Percentiles rank a stretch among this genome's conserved stretches.
These are phyloP conservation scores for Ceratocystis colombiana DNA, from an alignment of 2,329 filamentous ascomycete genomes.

Conservation along the genomic window DNA sequence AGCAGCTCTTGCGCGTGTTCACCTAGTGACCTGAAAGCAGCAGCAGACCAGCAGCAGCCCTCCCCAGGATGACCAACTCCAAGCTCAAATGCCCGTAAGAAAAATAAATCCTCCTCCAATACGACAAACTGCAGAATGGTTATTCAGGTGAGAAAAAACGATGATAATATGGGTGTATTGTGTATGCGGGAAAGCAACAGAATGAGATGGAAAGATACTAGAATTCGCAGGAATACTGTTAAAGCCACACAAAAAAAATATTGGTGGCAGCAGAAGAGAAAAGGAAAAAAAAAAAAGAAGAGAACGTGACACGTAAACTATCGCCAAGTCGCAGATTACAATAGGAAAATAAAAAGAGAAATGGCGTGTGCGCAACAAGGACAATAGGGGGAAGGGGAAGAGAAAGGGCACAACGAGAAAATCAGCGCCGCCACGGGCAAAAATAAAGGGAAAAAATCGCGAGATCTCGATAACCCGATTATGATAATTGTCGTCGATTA, in stretches of 20 bases:
- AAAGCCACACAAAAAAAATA: background rate
- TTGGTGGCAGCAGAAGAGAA: background rate
- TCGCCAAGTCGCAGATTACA: constrained; percentile 34
- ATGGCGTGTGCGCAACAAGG: constrained; percentile 25
- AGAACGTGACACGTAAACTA: constrained; percentile 14
- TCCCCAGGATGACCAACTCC: constrained; percentile 18
- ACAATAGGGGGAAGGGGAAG: background rate
- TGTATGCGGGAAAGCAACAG: constrained; percentile 13
- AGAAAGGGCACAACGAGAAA: too few relatives aligned
- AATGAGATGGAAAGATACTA: constrained; percentile 1
- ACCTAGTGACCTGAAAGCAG: constrained; percentile 17
- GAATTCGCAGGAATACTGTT: background rate
- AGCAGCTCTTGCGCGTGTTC: constrained; percentile 17
- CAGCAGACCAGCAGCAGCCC: background rate
- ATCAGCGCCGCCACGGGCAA: background rate
- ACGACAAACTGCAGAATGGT: constrained; percentile 20
- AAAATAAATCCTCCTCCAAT: constrained; percentile 22
- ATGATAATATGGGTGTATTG: constrained; percentile 24
- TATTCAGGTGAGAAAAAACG: constrained; percentile 18
- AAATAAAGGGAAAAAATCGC: background rate
- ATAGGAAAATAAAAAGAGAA: constrained; percentile 32
- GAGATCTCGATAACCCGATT: background rate
- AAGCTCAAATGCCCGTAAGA: constrained; percentile 24
- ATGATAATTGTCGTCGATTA: background rate
- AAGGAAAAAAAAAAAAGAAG: background rate